phyloP scores from a whole-genome alignment of 2,329 filamentous ascomycete species.

The Teratosphaeria viscida region DNA sequence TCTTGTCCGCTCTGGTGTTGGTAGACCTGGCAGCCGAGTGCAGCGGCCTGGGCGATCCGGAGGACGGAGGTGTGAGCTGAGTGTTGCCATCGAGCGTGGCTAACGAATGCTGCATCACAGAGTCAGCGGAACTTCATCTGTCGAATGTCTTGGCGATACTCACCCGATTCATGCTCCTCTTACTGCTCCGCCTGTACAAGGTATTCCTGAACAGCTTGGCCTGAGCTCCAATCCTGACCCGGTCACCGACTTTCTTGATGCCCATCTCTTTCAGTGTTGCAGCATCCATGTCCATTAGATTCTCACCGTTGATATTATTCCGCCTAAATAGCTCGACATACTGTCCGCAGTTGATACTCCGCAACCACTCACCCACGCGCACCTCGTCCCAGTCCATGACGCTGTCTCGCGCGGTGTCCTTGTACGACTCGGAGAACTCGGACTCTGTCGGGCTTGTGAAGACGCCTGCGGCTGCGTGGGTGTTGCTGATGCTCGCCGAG shows the following conservation, averaged over 20 bases:
- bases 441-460: slow-evolving; percentile 83
- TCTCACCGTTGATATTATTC: slow-evolving; percentile 97
- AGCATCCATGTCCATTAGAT: slow-evolving; percentile 93
- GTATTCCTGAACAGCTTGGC: slow-evolving; percentile 40
- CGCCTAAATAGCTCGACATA: slow-evolving; percentile 82
- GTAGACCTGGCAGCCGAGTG: slow-evolving; percentile 41
- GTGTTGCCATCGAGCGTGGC: slow-evolving; percentile 62
- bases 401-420: slow-evolving; percentile 29
- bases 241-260: slow-evolving; percentile 93
- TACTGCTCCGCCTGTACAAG: slow-evolving; percentile 43
- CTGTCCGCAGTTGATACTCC: slow-evolving; percentile 83
- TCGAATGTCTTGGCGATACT: slow-evolving; percentile 21
- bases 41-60: slow-evolving; percentile 53
- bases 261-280: slow-evolving; percentile 95
- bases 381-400: slow-evolving; percentile 75
- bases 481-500: slow-evolving; percentile 9
- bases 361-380: slow-evolving; percentile 80
- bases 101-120: slow-evolving; percentile 60
- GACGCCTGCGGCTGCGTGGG: slow-evolving; percentile 34
- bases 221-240: slow-evolving; percentile 62
- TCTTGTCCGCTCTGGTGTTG: slow-evolving; percentile 38
- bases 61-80: slow-evolving; percentile 47
- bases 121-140: slow-evolving; percentile 12
- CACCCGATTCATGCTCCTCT: slow-evolving; percentile 66
- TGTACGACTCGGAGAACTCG: slow-evolving; percentile 72